These are phyloP conservation scores for Pythium biforme DNA, from an alignment of 352 stramenopile species.

Conservation along the genomic window DNA sequence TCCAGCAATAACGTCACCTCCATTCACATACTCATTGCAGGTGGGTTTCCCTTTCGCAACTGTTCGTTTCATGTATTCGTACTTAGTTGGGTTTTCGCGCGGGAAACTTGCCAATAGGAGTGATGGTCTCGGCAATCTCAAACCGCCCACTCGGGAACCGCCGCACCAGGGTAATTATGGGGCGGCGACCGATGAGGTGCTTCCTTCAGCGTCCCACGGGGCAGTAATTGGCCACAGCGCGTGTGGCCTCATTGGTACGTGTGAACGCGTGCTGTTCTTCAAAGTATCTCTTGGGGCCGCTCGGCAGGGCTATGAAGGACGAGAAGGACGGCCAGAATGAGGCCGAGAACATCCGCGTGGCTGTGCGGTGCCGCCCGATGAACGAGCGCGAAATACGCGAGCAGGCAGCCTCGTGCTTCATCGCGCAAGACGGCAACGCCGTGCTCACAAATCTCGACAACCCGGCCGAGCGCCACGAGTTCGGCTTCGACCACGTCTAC, in stretches of 20 bases:
- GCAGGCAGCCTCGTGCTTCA: slow-evolving; percentile 73
- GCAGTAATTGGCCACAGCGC: no score
- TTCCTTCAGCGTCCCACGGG: neutral
- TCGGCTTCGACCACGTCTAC: slow-evolving; percentile 90
- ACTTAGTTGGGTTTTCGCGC: slow-evolving; percentile 21
- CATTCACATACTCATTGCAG: no score
- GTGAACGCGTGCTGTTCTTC: no score
- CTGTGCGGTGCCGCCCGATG: slow-evolving; percentile 91
- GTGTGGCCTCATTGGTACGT: no score
- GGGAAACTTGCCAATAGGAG: neutral
- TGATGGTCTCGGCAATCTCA: slow-evolving; percentile 13
- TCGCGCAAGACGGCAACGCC: slow-evolving; percentile 63
- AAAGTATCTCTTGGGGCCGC: no score
- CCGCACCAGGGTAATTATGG: slow-evolving; percentile 16
- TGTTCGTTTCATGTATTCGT: slow-evolving; percentile 15
- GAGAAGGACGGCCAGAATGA: slow-evolving; percentile 61
- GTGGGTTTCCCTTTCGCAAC: no score
- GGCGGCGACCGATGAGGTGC: neutral
- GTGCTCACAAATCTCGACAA: slow-evolving; percentile 86
- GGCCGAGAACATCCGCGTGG: slow-evolving; percentile 90
- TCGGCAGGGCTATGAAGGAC: slow-evolving; percentile 44
- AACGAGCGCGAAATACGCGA: slow-evolving; percentile 85
- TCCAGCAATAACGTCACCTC: neutral
- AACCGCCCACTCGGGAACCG: slow-evolving; percentile 4
- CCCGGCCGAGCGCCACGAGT: slow-evolving; percentile 75